Evolutionary conservation across 2,329 filamentous ascomycete species (phyloP).

Genomic region (Thermoascus crustaceus): DNA sequence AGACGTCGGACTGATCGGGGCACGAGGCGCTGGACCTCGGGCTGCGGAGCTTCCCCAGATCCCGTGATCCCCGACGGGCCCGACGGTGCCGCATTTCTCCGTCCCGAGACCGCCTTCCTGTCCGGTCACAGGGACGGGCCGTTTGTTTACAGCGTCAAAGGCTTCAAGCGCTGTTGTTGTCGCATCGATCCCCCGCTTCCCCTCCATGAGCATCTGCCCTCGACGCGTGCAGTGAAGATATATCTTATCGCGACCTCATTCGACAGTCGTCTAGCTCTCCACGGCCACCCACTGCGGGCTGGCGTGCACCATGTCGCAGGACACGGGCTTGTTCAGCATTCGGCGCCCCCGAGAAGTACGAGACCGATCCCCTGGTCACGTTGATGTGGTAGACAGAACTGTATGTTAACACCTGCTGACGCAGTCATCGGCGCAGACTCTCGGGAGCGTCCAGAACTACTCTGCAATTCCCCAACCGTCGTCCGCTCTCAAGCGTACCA

Average conservation of each 20-base stretch:
- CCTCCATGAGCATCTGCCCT: constrained; percentile 1
- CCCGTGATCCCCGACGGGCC: no score
- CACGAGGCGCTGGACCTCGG: constrained; percentile 36
- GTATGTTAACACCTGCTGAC: constrained; percentile 11
- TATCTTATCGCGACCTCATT: neutral
- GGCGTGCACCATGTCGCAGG: constrained; percentile 64
- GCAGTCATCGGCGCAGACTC: constrained; percentile 47
- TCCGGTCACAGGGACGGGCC: constrained; percentile 14
- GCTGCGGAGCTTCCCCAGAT: constrained; percentile 26
- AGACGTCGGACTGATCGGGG: constrained; percentile 17
- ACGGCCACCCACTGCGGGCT: constrained; percentile 20
- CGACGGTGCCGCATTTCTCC: neutral
- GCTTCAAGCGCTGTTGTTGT: constrained; percentile 11
- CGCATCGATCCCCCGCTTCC: constrained; percentile 7
- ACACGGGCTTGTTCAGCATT: constrained; percentile 81
- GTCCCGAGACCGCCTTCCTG: constrained; percentile 22
- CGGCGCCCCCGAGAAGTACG: constrained; percentile 83
- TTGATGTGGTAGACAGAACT: neutral
- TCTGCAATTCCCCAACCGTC: constrained; percentile 81
- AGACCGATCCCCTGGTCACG: constrained; percentile 9
- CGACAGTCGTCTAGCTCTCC: neutral
- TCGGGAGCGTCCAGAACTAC: constrained; percentile 75
- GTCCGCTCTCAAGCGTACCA: constrained; percentile 89
- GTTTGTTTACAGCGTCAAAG: no score
- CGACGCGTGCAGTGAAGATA: no score